Evolutionary conservation across 495 filamentous ascomycete species (phyloP).

Genomic region (Hypoxylon intermedium): DNA sequence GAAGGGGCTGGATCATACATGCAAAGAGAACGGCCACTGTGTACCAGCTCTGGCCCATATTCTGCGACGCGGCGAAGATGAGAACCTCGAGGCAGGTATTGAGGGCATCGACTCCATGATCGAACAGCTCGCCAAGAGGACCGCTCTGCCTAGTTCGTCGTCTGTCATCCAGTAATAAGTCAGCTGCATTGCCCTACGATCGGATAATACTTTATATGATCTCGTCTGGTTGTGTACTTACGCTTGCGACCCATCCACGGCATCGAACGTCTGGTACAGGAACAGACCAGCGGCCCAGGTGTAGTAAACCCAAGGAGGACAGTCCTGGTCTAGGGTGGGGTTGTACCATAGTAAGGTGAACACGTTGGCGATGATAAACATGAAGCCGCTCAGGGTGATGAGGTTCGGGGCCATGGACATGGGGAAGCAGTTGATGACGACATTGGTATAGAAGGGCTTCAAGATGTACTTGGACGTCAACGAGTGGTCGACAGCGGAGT

Average conservation of each 20-base stretch:
- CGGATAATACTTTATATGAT: no score
- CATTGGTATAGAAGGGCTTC: conserved; percentile 96
- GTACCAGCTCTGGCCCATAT: conserved; percentile 90
- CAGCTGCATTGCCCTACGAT: no score
- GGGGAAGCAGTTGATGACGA: conserved; percentile 92
- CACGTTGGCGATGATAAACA: conserved; percentile 90
- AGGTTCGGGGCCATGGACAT: conserved; percentile 88
- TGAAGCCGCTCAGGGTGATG: conserved; percentile 91
- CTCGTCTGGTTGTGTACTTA: conserved; percentile 56
- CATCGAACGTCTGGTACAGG: conserved; percentile 98
- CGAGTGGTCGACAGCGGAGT: conserved; percentile 88
- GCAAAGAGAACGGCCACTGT: conserved; percentile 86
- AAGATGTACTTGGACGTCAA: conserved; percentile 87
- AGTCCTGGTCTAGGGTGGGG: conserved; percentile 91
- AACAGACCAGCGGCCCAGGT: conserved; percentile 90
- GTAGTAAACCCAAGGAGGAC: conserved; percentile 92
- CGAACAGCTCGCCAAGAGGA: conserved; percentile 93
- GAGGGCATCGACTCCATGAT: conserved; percentile 95
- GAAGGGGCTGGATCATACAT: conserved; percentile 57
- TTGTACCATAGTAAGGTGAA: conserved; percentile 95
- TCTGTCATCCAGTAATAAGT: conserved; percentile 49
- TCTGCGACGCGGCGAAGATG: conserved; percentile 88
- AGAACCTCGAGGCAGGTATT: conserved; percentile 95
- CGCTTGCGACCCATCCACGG: conserved; percentile 94
- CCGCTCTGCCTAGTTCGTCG: conserved; percentile 91